Evolutionary conservation across 345 rosid genomes (phyloP), one percentile per base, ranked within the genome.

Genomic region (Arabis hirsuta): DNA sequence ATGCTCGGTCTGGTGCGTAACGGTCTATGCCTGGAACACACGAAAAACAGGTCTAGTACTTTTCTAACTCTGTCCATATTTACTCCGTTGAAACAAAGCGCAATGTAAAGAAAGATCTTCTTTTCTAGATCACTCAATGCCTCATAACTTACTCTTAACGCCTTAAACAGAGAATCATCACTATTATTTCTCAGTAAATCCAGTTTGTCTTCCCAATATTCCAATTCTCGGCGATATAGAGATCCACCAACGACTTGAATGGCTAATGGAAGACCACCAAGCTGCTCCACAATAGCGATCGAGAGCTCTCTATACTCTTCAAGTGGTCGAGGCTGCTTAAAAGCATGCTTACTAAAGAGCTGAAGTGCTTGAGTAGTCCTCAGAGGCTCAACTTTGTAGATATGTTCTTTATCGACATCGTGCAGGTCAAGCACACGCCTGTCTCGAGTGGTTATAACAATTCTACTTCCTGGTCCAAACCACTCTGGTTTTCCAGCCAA

Each of bases 181-280:
- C 57, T 45, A 9, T 68, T 55, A 1, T 48, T 62, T 32, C 60
- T 76, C 52, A 76, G 60, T 31, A 69, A 34, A 7, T 54, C 53
- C 5, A 76, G 65, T 12, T 69, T 69, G 46, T 62, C 79, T 62
- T 69, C 66, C 79, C 79, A 76, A 6, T 5, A 76, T 14, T 62
- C 60, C 2, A 55, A 9, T 29, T 69, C 60, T n/a, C 79, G 60
- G 2, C 71, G 59, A 42, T 76, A 76, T 7, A 81, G 27, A 69
- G 78, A 76, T 9, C 79, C 73, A 14, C 81, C 81, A 19, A 79
- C 53, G 5, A 76, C 74, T 82, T 68, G 73, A 50, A 79, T 45
- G 54, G 85, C 79, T 55, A 82, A 44, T 0, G 82, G 85, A 69
- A 82, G 74, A 36, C 85, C 85, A 55, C 71, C 71, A 41, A 78